Conservation (phyloP, 2,329 filamentous ascomycete genomes). For the Pseudocercospora pini-densiflorae region DNA sequence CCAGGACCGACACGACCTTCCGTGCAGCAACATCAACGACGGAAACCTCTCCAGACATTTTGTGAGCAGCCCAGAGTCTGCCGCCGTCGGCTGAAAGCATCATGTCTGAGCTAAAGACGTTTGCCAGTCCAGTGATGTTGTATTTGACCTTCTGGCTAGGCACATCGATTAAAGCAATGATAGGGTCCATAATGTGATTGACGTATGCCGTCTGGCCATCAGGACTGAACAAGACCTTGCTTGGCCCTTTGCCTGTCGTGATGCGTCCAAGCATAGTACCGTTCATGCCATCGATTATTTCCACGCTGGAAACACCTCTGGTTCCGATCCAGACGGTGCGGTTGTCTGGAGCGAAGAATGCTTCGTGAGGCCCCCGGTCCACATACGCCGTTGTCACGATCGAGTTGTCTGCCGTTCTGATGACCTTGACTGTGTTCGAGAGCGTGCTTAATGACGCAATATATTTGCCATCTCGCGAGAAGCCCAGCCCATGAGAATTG, state of each 20-base stretch:
- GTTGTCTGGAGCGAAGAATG: background rate
- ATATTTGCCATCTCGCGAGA: constrained; percentile 8
- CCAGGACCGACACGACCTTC: constrained; percentile 5
- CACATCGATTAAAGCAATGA: constrained; percentile 13
- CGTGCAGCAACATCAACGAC: constrained; percentile 6
- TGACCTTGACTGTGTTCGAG: constrained; percentile 12
- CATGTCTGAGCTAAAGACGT: constrained; percentile 15
- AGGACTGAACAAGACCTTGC: constrained; percentile 13
- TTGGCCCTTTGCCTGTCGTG: constrained; percentile 5
- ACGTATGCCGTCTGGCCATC: constrained; percentile 15
- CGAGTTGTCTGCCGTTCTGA: constrained; percentile 3
- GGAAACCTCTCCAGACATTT: constrained; percentile 10
- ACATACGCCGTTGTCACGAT: constrained; percentile 11
- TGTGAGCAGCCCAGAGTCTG: constrained; percentile 14
- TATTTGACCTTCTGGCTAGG: constrained; percentile 1
- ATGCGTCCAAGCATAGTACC: constrained; percentile 10
- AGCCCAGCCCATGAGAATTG: constrained; percentile 11
- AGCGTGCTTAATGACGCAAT: background rate
- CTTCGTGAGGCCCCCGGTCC: constrained; percentile 10
- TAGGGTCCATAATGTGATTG: constrained; percentile 14
- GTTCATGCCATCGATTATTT: constrained; percentile 12
- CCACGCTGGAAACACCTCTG: constrained; percentile 8
- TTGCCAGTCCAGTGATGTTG: constrained; percentile 18
- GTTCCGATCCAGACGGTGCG: constrained; percentile 13
- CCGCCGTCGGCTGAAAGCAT: constrained; percentile 15